Base-by-base conservation (phyloP, 2,329 filamentous ascomycete species). In the Alternaria incomplexa region DNA sequence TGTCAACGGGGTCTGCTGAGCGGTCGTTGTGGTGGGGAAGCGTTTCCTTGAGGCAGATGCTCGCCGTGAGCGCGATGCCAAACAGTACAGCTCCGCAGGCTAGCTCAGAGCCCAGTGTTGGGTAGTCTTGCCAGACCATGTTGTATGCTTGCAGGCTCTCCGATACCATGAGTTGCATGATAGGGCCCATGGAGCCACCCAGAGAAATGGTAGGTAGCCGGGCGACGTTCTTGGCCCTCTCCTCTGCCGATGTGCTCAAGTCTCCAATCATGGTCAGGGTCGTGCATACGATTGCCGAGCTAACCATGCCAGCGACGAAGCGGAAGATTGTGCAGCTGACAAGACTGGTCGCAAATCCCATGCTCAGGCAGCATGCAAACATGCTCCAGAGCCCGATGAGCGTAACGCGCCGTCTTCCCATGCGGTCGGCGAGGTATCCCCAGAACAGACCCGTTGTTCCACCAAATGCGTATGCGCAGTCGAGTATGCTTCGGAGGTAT, bases 211-310 rank as follows among this genome's bases (percentile, higher is more conserved):
- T 67, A n/a, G 83, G 83, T 4, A 84, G 70, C 17, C 79, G 72
- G 5, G 82, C 79, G 25, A 84, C 81, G 46, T 81, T 80, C 66
- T 73, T 79, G 8, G 78, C 79, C 59, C 82, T 77, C 45, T 77
- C 75, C n/a, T 75, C 68, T 6, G 73, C 71, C 30, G 70, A 78
- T 17, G 65, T 62, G 60, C 81, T 82, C 62, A 83, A 62, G 62
- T 85, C 83, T 15, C 82, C 82, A 55, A 85, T 77, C 83, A 84
- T 84, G 3, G 82, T 81, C 60, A 83, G 73, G 5, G 77, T 80
- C 5, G 82, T 80, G 28, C 83, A 81, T n/a, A 80, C 76, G 10
- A 82, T 78, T 0, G 82, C 80, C 9, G 82, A 82, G 63, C 81
- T 81, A 56, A 81, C 78, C 53, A 82, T 70, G 13, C 83, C 83